Base-by-base conservation (phyloP, 768 basidiomycete genomes). In the Heimioporus sp. region DNA sequence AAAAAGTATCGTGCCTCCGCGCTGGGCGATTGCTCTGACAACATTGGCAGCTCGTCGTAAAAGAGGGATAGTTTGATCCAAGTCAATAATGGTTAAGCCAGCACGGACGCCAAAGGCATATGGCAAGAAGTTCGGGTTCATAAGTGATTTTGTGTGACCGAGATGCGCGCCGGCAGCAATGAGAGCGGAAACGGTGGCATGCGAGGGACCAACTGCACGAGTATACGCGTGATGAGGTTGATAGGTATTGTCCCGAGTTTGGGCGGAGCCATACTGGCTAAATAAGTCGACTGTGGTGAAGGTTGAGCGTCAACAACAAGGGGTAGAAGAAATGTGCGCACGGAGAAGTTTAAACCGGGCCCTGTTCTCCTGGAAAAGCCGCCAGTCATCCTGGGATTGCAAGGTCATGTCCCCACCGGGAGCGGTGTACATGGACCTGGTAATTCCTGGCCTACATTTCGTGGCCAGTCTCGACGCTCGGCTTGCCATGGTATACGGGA, bases 141-240 rank as follows among this genome's bases (percentile, higher is more conserved):
- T 86, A 58, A 92, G 81, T 5, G 85, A 78, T 36, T 81, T 79
- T 32, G 89, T 80, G 66, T 98, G 95, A 8, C 97, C 97, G 41
- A 98, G 83, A 66, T 98, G 95, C 15, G 97, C 95, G 21, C 93
- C 93, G 13, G 94, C 79, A 2, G 97, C 95, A 39, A 98, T 75
- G 55, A 99, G 84, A 43, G 94, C 87, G 2, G 95, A 96, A 44
- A 93, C 75, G 3, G 96, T 92, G 47, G 86, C 75, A 53, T 89
- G 75, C 42, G 80, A 72, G 10, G 85, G 77, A 15, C 75, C 64
- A 1, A 72, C 63, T 21, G 91, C 87, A 54, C 79, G 79, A 60
- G 83, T 82, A 31, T 92, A 76, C 16, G 73, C 60, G 54, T 93
- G 83, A 53, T 90, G 80, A 2, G 91, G 85, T 67, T 85, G 84